Evolutionary conservation across 768 basidiomycete species (phyloP).

Genomic region (Termitomyces sp.): DNA sequence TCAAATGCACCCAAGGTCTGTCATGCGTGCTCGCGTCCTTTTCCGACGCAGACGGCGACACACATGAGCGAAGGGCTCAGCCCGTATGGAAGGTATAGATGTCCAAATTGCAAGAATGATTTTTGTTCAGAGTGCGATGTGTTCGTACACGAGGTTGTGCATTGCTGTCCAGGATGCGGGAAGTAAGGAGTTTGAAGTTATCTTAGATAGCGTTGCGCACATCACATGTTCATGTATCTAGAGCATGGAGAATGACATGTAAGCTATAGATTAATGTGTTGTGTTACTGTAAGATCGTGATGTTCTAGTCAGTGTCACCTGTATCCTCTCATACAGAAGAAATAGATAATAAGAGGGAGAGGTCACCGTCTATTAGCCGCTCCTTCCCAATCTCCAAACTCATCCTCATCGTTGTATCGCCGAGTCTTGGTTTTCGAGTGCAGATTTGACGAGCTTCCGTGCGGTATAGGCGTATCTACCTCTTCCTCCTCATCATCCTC

Average conservation of each 20-base stretch:
- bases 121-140: constrained; percentile 97
- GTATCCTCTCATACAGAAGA: neutral
- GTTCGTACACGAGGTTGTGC: constrained; percentile 92
- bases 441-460: constrained; percentile 4
- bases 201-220: neutral
- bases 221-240: neutral
- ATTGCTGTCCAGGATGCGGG: constrained; percentile 89
- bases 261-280: constrained; percentile 7
- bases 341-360: neutral
- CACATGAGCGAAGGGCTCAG: constrained; percentile 64
- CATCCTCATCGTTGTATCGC: constrained; percentile 10
- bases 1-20: constrained; percentile 41
- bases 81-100: constrained; percentile 82
- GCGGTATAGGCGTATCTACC: constrained; percentile 14
- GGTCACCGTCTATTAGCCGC: constrained; percentile 6
- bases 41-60: constrained; percentile 45
- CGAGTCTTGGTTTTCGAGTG: neutral
- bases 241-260: neutral
- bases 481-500: constrained; percentile 27
- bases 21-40: constrained; percentile 73
- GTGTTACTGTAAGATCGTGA: constrained; percentile 1
- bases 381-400: constrained; percentile 15
- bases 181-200: constrained; percentile 21
- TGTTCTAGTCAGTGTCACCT: neutral
- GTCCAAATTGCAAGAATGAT: constrained; percentile 78